These are phyloP conservation scores for Penicillium salamii DNA, from an alignment of 495 filamentous ascomycete genomes.

Conservation along the genomic window DNA sequence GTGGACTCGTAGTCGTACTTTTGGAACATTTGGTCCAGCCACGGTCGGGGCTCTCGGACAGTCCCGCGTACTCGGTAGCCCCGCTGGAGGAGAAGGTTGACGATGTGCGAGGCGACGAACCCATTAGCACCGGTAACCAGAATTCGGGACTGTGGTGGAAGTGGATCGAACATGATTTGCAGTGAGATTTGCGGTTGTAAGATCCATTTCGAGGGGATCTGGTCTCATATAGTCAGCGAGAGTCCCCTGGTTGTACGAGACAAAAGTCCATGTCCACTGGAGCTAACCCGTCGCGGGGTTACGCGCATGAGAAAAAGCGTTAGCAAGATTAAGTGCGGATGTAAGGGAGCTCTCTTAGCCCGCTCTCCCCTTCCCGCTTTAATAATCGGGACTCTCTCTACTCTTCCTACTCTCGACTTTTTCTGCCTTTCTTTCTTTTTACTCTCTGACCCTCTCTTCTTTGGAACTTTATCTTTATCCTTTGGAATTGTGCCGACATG, in stretches of 20 bases:
- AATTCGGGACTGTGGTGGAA: slow-evolving; percentile 15
- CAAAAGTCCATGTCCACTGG: not conserved
- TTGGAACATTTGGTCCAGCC: slow-evolving; percentile 40
- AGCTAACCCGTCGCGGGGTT: slow-evolving; percentile 5
- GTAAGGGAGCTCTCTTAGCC: slow-evolving; percentile 9
- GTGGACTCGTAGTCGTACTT: slow-evolving; percentile 31
- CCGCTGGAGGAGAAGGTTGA: slow-evolving; percentile 44
- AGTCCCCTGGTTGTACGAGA: too few species aligned
- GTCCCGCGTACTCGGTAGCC: slow-evolving; percentile 55
- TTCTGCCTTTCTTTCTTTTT: slow-evolving; percentile 4
- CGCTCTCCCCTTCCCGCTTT: slow-evolving; percentile 7
- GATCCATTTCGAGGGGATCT: not conserved
- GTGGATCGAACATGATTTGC: not conserved
- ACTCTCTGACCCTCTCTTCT: not conserved
- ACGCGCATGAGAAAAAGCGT: not conserved
- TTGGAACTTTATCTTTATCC: too few species aligned
- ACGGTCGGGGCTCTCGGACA: slow-evolving; percentile 40
- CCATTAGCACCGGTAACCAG: slow-evolving; percentile 59
- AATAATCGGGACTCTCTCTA: slow-evolving; percentile 6
- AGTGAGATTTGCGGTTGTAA: not conserved
- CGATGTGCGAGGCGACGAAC: slow-evolving; percentile 51
- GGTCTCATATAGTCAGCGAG: not conserved
- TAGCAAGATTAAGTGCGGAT: not conserved
- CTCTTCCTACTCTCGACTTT: slow-evolving; percentile 8
- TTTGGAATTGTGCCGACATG: slow-evolving; percentile 18